These are phyloP conservation scores for Pyrenula massariospora DNA, from an alignment of 495 filamentous ascomycete species.

Conservation along the genomic window DNA sequence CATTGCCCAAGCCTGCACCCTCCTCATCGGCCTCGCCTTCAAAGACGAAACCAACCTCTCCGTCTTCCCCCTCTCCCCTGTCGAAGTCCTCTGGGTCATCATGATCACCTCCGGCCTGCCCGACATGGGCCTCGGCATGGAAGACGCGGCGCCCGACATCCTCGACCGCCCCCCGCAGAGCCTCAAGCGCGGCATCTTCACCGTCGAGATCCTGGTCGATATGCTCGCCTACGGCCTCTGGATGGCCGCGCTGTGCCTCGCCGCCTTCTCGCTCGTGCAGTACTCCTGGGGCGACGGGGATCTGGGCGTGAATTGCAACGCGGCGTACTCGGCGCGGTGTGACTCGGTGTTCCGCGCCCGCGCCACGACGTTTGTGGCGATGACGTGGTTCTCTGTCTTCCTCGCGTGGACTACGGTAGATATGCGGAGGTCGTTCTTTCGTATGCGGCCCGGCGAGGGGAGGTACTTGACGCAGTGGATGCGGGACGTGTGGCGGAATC, in stretches of 20 bases:
- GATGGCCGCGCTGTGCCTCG: conserved; percentile 57
- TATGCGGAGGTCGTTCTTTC: conserved; percentile 56
- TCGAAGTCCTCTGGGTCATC: conserved; percentile 70
- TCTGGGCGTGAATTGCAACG: conserved; percentile 52
- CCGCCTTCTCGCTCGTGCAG: conserved; percentile 52
- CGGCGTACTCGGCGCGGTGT: conserved; percentile 39
- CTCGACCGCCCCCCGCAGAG: conserved; percentile 55
- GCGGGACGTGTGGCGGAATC: conserved; percentile 56
- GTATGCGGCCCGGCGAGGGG: conserved; percentile 46
- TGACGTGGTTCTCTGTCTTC: conserved; percentile 67
- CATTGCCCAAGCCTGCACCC: conserved; percentile 54
- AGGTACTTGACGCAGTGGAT: conserved; percentile 43
- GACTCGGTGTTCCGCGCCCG: conserved; percentile 60
- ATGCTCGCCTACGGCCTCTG: conserved; percentile 59
- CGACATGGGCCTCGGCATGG: conserved; percentile 67
- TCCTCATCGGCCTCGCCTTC: conserved; percentile 62
- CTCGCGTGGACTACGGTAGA: conserved; percentile 65
- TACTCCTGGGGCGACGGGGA: conserved; percentile 56
- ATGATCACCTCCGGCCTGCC: conserved; percentile 65
- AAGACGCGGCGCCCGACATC: conserved; percentile 53
- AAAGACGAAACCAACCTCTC: conserved; percentile 52
- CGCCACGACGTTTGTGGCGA: conserved; percentile 57
- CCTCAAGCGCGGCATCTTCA: conserved; percentile 58
- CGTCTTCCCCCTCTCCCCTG: conserved; percentile 60
- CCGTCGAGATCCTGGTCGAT: conserved; percentile 54